A percentile compares a stretch with the other conserved stretches of the same genome.
These are phyloP conservation scores for Apiotrichum porosum DNA, from an alignment of 1,284 basidiomycete genomes.

Conservation along the genomic window DNA sequence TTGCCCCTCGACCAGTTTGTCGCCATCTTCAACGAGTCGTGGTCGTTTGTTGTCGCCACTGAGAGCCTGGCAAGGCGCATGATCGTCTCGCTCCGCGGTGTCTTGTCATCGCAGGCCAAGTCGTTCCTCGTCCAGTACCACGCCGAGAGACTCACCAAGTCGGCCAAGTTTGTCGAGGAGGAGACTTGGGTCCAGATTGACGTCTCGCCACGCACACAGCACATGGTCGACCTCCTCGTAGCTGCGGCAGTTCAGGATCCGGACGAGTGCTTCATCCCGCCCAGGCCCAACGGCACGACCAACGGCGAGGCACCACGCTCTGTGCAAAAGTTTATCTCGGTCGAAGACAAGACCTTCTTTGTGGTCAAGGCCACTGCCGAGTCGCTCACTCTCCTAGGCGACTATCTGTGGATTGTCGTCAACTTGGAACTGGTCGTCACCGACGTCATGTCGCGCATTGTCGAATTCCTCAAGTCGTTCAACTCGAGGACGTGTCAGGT, in stretches of 20 bases:
- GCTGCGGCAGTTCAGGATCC: slow-evolving; percentile 78
- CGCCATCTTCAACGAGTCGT: slow-evolving; percentile 74
- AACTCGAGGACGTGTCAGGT: slow-evolving; percentile 98
- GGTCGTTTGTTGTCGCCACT: slow-evolving; percentile 81
- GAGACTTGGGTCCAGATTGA: slow-evolving; percentile 63
- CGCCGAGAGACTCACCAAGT: slow-evolving; percentile 69
- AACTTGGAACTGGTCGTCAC: slow-evolving; percentile 85
- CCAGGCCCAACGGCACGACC: slow-evolving; percentile 10
- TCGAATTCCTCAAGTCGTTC: slow-evolving; percentile 95
- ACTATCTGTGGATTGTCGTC: slow-evolving; percentile 83
- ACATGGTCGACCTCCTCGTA: slow-evolving; percentile 66
- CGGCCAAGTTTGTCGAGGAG: slow-evolving; percentile 71
- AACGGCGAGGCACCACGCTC: slow-evolving; percentile 22
- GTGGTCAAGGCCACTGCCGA: slow-evolving; percentile 80
- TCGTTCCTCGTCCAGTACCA: slow-evolving; percentile 82
- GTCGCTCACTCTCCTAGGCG: slow-evolving; percentile 68
- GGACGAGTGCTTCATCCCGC: slow-evolving; percentile 57
- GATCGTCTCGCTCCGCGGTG: slow-evolving; percentile 84
- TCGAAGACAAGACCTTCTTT: slow-evolving; percentile 79
- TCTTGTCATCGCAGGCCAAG: slow-evolving; percentile 79
- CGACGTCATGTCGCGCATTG: slow-evolving; percentile 86
- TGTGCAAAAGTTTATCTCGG: slow-evolving; percentile 62
- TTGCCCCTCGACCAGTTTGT: slow-evolving; percentile 72
- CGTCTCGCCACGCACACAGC: slow-evolving; percentile 63
- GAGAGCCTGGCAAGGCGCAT: slow-evolving; percentile 81